Evolutionary conservation across 1,139 yeast species (phyloP), one percentile per base, ranked within the genome.

Genomic region (Scheffersomyces quercinus): DNA sequence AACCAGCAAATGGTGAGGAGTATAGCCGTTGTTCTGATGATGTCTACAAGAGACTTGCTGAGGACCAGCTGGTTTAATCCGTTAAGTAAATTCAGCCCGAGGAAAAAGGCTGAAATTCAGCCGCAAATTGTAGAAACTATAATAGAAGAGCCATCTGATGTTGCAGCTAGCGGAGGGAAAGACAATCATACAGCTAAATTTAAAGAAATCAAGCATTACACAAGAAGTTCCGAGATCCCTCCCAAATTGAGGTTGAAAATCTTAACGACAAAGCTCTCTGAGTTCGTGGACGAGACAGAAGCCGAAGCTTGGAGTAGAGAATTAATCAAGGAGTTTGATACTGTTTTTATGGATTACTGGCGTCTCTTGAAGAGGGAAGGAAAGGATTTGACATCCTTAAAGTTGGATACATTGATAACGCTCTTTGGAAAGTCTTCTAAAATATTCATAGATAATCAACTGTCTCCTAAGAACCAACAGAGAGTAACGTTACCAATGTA

Each of bases 141-240:
- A 6, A 43, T 51, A 28, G 59, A 55, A 35, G 56, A 53, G 12
- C 42, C 51, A 16, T 32, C 36, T 10, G 41, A 30, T 16, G 28
- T 20, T 3, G 29, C 31, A 6, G 26, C 26, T 5, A 20, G 26
- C 26, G 26, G 26, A 3, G 8, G 26, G 7, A 20, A 20, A 6
- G 26, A 3, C 26, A 20, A 14, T 7, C 9, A 14, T 31, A 4
- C 24, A 7, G 11, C 24, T 35, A 20, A 24, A 30, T 37, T 55
- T 15, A 45, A 40, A 29, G 60, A 51, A 31, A 51, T 65, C 40
- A 64, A 56, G 39, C 69, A 65, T 45, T 59, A 61, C 37, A 52
- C 65, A 12, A 60, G 62, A 39, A 50, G 60, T 6, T 55, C 59
- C 11, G 75, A 68, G 20, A 53, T 68, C 15, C 61, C 68, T 1